Base-by-base conservation (phyloP, 2,329 filamentous ascomycete genomes). In the Alternaria sp. region DNA sequence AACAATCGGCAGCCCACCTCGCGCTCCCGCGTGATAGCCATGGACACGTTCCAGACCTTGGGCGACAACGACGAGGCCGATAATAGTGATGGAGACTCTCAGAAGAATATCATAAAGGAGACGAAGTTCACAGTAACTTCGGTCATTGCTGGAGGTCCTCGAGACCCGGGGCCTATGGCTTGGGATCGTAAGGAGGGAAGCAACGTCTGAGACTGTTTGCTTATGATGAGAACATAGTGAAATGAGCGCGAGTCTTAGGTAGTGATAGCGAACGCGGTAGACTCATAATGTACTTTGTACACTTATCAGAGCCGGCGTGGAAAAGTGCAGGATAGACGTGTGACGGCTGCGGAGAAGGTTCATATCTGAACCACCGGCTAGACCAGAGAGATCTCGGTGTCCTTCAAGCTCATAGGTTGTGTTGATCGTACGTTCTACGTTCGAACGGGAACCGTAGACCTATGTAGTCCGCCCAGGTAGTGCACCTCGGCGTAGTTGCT, bases 31-130 rank as follows among this genome's bases (percentile, higher is more conserved):
- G 54, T 58, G 8, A 55, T 70, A 11, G 61, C 55, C 25, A 57
- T 70, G 62, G 58, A 70, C 26, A 69, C 62, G 7, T 71, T 70
- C 36, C 67, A 71, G 32, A 67, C 64, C 3, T 45, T 69, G 12
- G 61, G 53, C 3, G 67, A 68, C 40, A 59, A 69, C 9, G 52
- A 60, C 15, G 65, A 68, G 11, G 54, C 51, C 7, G 62, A 67
- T 19, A 54, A 64, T 19, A 67, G 61, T 6, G 69, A 73, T 51
- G 71, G 68, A 5, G 77, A 80, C 46, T 80, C 78, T 54, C 74
- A 80, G 67, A 80, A 76, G 61, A 75, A 81, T n/a, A 81, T 81
- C 23, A 62, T 81, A 58, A 81, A 81, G 65, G 77, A 80, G 61
- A 81, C 78, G 0, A 64, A 61, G 50, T 72, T 67, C 12, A 65